Conservation (phyloP, 495 filamentous ascomycete genomes). For the Penicillium herquei region DNA sequence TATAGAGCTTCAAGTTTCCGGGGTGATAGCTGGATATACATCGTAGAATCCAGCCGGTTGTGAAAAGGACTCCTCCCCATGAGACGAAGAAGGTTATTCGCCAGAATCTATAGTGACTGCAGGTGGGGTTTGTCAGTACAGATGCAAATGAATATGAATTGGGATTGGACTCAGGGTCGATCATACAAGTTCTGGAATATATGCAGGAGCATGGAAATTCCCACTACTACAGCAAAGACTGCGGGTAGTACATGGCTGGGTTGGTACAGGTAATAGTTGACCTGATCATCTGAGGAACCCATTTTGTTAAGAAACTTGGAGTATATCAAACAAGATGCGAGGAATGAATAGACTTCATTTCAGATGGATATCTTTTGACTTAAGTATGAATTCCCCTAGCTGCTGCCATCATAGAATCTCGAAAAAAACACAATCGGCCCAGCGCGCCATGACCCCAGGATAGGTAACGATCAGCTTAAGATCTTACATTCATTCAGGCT, state of each 20-base stretch:
- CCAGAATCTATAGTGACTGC: conserved; percentile 40
- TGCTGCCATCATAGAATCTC: background rate
- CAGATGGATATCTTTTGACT: background rate
- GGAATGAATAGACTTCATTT: background rate
- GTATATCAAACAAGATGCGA: background rate
- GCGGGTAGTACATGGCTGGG: conserved; percentile 42
- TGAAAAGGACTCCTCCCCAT: conserved; percentile 41
- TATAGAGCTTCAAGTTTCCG: conserved; percentile 40
- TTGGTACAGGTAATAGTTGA: conserved; percentile 29
- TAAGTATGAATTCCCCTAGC: background rate
- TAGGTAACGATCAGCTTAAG: background rate
- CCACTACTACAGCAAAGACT: conserved; percentile 36
- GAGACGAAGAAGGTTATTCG: conserved; percentile 44
- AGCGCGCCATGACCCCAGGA: conserved; percentile 7
- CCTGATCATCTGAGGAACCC: conserved; percentile 2
- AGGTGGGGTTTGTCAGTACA: conserved; percentile 1
- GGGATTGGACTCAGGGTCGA: background rate
- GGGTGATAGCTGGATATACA: conserved; percentile 37
- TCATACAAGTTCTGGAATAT: conserved; percentile 39
- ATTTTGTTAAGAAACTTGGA: conserved; percentile 5
- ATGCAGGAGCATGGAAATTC: conserved; percentile 32
- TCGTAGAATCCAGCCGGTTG: conserved; percentile 42
- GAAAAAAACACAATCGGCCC: background rate
- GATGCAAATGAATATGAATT: background rate
- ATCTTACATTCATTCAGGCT: background rate